Evolutionary conservation across 768 basidiomycete species (phyloP), one percentile per base, ranked within the genome.

Genomic region (Tulasnella sp.): DNA sequence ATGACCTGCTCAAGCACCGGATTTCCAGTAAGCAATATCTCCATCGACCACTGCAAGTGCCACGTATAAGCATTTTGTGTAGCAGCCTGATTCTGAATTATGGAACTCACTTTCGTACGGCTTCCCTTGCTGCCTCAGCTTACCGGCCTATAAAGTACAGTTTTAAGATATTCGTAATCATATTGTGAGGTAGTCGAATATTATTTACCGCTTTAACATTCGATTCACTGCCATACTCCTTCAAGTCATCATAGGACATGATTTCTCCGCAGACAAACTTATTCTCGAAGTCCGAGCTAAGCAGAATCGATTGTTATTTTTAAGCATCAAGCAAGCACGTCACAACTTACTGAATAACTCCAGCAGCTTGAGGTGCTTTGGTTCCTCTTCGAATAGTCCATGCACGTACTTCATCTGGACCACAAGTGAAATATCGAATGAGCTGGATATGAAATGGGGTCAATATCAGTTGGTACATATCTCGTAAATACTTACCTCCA

Each of bases 211-310:
- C 88, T 68, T 98, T 98, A 61, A 95, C 92, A 15, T 84, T 79
- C 5, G 76, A 56, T 70, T 99, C 95, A 55, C 83, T 83, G 9
- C 91, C 92, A 58, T 91, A 71, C 65, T 95, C 90, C 61, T 82
- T 82, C 54, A 99, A 70, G 66, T 96, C 95, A 0, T 80, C 78
- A 60, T 80, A 95, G 1, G 78, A 62, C 90, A 96, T 93, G 63
- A 98, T 93, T 67, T 96, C 93, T 65, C 90, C 91, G 57, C 90
- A 95, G 20, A 96, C 84, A 59, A 95, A 95, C 68, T 95, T 92
- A 67, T 93, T 87, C 70, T 96, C 90, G 63, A 98, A 96, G 67
- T 96, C 92, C 45, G 88, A 82, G 72, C 85, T 88, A 54, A 2
- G 31, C 34, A 46, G 37, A 34, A 20, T n/a, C n/a, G n/a, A n/a